A percentile compares a stretch with the other conserved stretches of the same genome.
Evolutionary conservation across 31 red algal species (phyloP).

Genomic region (Pterothamnion heteromorphum): DNA sequence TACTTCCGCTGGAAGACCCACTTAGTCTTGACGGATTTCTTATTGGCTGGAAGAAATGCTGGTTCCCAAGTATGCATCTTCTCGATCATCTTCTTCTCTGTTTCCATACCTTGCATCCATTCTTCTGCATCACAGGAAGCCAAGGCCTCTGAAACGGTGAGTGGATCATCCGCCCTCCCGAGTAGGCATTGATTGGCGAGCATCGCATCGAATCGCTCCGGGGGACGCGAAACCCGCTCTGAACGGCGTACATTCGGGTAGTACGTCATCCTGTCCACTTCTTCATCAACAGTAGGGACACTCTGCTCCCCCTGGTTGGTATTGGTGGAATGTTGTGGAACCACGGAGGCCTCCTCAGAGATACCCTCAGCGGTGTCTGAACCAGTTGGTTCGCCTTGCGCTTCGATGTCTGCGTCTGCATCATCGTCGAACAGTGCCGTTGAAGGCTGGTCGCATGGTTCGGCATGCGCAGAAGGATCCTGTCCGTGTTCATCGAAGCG

Average conservation of each 20-base stretch:
- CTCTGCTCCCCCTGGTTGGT: too few species aligned
- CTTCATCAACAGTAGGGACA: background rate
- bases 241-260: background rate
- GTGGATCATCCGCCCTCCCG: background rate
- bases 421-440: too few species aligned
- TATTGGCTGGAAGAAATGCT: background rate
- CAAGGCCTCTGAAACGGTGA: background rate
- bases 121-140: background rate
- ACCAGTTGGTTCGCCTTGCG: too few species aligned
- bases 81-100: background rate
- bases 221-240: background rate
- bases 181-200: background rate
- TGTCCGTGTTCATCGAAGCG: background rate
- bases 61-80: background rate
- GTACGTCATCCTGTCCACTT: background rate
- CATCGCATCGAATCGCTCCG: background rate
- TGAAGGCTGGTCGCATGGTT: too few species aligned
- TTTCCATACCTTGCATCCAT: background rate
- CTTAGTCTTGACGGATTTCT: background rate
- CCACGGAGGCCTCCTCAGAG: too few species aligned
- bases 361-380: too few species aligned
- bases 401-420: too few species aligned
- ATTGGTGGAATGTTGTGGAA: too few species aligned
- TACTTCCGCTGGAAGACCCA: slow-evolving; percentile 33
- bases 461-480: too few species aligned